These are phyloP conservation scores for Erysiphe pulchra DNA, from an alignment of 2,329 filamentous ascomycete genomes.

Conservation along the genomic window DNA sequence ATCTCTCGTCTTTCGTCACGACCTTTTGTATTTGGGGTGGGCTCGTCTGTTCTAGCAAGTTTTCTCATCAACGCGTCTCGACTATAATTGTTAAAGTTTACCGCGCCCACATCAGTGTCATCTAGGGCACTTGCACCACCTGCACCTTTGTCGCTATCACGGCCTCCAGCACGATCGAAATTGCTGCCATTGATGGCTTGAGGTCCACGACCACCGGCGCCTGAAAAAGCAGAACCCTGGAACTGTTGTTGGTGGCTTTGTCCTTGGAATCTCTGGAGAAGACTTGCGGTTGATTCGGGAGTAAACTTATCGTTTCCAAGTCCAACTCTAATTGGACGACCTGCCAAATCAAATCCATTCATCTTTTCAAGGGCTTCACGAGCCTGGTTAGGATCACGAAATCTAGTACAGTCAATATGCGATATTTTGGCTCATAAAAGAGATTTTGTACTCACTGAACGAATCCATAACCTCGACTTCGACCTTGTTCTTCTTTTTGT, in stretches of 20 bases:
- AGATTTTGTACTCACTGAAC: constrained; percentile 53
- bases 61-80: constrained; percentile 97
- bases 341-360: constrained; percentile 96
- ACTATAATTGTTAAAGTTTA: constrained; percentile 99
- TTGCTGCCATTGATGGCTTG: constrained; percentile 49
- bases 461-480: constrained; percentile 90
- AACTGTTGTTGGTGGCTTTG: constrained; percentile 44
- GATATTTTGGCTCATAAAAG: background rate
- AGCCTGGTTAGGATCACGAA: constrained; percentile 70
- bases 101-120: constrained; percentile 89
- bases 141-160: constrained; percentile 67
- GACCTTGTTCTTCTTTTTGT: constrained; percentile 79
- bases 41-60: constrained; percentile 83
- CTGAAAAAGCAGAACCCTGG: constrained; percentile 79
- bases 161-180: constrained; percentile 74
- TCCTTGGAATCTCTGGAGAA: constrained; percentile 76
- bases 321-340: constrained; percentile 90
- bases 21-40: constrained; percentile 29
- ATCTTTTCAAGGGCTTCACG: constrained; percentile 93
- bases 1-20: constrained; percentile 38
- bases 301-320: constrained; percentile 99
- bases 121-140: constrained; percentile 84
- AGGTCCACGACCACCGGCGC: constrained; percentile 63
- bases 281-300: constrained; percentile 79
- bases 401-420: constrained; percentile 24